phyloP scores from a whole-genome alignment of 2,329 filamentous ascomycete species.

The Dissoconium aciculare region DNA sequence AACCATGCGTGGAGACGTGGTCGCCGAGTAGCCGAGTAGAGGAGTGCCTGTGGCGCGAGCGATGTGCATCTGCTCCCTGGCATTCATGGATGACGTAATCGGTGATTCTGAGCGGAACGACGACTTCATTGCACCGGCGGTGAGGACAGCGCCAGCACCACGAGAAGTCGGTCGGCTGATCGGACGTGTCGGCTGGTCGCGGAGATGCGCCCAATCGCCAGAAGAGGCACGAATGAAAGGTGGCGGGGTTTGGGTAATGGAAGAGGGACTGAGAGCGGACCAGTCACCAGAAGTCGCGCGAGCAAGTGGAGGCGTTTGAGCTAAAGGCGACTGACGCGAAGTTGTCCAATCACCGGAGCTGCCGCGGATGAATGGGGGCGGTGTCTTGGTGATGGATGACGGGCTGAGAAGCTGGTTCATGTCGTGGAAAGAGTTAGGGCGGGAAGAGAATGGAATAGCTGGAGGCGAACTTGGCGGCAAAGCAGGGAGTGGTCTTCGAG shows the following conservation, averaged over 20 bases:
- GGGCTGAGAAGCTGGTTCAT: conserved; percentile 8
- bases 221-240: conserved; percentile 30
- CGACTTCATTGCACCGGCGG: too few species aligned
- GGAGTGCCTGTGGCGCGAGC: conserved; percentile 66
- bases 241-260: conserved; percentile 25
- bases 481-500: conserved; percentile 13
- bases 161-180: conserved; percentile 20
- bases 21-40: conserved; percentile 37
- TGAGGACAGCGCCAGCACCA: conserved; percentile 16
- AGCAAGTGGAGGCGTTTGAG: too few species aligned
- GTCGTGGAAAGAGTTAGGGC: conserved; percentile 12
- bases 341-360: conserved; percentile 33
- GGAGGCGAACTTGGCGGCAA: too few species aligned
- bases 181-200: conserved; percentile 7
- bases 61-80: conserved; percentile 78
- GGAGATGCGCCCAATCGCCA: conserved; percentile 30
- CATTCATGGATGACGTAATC: conserved; percentile 44
- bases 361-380: conserved; percentile 30
- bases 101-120: too few species aligned
- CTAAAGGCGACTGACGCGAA: conserved; percentile 9
- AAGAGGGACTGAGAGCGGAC: conserved; percentile 11
- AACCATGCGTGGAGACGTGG: background rate
- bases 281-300: too few species aligned
- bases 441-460: too few species aligned
- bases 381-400: conserved; percentile 21